Evolutionary conservation across 2,329 filamentous ascomycete genomes (phyloP).

Genomic region (Talaromyces sp.): DNA sequence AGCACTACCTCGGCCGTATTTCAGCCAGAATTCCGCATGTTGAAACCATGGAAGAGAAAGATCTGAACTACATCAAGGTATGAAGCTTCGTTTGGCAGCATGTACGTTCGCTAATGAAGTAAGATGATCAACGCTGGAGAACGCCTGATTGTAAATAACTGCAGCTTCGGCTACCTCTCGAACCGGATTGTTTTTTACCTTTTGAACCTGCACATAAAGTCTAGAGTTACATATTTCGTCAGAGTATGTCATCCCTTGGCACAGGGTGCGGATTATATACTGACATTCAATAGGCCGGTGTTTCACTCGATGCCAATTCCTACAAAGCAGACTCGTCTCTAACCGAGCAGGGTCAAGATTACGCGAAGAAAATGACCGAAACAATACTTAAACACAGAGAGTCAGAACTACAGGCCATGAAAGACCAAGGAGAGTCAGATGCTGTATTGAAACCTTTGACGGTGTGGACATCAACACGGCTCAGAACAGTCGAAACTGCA

Average conservation of each 20-base stretch:
- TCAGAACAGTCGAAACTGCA: slow-evolving; percentile 86
- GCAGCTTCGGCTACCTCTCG: slow-evolving; percentile 92
- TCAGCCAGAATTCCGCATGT: slow-evolving; percentile 91
- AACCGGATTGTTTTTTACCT: slow-evolving; percentile 98
- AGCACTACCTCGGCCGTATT: slow-evolving; percentile 86
- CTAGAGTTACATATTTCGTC: slow-evolving; percentile 87
- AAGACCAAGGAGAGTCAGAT: slow-evolving; percentile 65
- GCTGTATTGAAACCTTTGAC: slow-evolving; percentile 74
- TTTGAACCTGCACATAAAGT: slow-evolving; percentile 95
- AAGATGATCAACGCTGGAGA: slow-evolving; percentile 95
- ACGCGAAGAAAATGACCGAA: slow-evolving; percentile 82
- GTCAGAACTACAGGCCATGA: slow-evolving; percentile 69
- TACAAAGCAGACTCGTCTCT: slow-evolving; percentile 89
- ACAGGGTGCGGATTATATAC: not conserved
- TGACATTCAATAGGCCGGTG: slow-evolving; percentile 59
- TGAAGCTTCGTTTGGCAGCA: not conserved
- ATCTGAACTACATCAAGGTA: slow-evolving; percentile 91
- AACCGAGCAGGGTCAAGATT: slow-evolving; percentile 74
- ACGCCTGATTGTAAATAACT: slow-evolving; percentile 92
- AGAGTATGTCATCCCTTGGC: slow-evolving; percentile 50
- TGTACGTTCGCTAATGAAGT: not conserved
- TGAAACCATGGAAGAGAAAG: slow-evolving; percentile 91
- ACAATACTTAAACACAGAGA: slow-evolving; percentile 79
- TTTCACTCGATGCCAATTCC: slow-evolving; percentile 81
- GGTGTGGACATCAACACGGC: slow-evolving; percentile 91